phyloP scores from a whole-genome alignment of 768 basidiomycete species.

The Mycena maculata region DNA sequence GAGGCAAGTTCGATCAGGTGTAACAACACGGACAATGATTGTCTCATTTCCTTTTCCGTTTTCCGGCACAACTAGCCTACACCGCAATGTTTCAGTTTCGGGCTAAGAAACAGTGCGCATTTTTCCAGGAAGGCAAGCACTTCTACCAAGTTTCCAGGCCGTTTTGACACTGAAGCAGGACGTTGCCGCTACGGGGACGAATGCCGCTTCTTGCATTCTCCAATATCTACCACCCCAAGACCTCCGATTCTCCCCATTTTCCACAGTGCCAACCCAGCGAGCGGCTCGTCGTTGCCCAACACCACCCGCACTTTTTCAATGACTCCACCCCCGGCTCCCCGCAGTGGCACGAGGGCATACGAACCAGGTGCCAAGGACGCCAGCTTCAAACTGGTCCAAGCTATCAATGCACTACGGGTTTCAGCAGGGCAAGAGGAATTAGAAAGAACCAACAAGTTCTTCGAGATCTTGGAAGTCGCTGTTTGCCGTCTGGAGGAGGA shows the following conservation, averaged over 20 bases:
- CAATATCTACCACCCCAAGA: neutral
- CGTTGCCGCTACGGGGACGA: slow-evolving; percentile 17
- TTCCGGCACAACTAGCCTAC: no score
- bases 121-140: slow-evolving; percentile 17
- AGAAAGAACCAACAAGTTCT: slow-evolving; percentile 1
- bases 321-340: neutral
- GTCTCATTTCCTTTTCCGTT: no score
- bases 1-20: no score
- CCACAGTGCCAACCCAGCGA: neutral
- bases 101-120: slow-evolving; percentile 5
- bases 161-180: neutral
- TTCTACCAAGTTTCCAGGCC: no score
- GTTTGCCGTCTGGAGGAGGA: slow-evolving; percentile 7
- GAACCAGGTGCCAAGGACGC: neutral
- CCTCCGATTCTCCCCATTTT: no score
- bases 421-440: slow-evolving; percentile 7
- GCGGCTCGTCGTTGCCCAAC: neutral
- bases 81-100: slow-evolving; percentile 3
- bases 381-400: slow-evolving; percentile 6
- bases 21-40: no score
- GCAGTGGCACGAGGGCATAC: neutral
- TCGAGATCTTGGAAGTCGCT: slow-evolving; percentile 1
- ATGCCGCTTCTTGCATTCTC: slow-evolving; percentile 9
- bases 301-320: neutral
- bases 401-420: slow-evolving; percentile 15